A percentile compares a stretch with the other conserved stretches of the same genome.
These are phyloP conservation scores for Acorus calamus DNA, from an alignment of 106 monocot species.

Conservation along the genomic window DNA sequence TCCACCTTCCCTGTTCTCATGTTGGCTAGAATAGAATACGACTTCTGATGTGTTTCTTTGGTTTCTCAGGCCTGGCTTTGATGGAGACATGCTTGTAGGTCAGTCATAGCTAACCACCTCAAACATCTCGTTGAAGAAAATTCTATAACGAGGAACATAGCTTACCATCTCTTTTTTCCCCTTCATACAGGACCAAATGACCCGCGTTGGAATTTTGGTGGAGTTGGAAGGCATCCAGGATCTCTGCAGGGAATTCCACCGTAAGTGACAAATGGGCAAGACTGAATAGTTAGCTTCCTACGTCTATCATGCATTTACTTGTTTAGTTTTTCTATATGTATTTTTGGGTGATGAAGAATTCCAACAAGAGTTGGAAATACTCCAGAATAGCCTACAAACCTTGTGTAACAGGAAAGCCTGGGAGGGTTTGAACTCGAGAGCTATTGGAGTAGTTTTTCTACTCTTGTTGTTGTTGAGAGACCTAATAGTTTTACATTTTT, in stretches of 20 bases:
- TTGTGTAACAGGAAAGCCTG: too few relatives aligned
- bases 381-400: too few relatives aligned
- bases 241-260: conserved; percentile 44
- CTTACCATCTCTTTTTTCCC: not conserved
- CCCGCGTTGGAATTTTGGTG: conserved; percentile 54
- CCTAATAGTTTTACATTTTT: too few relatives aligned
- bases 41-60: not conserved
- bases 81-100: conserved; percentile 84
- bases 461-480: conserved; percentile 4
- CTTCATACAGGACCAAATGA: conserved; percentile 61
- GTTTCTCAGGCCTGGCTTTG: conserved; percentile 33
- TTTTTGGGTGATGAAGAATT: too few relatives aligned
- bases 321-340: too few relatives aligned
- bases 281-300: conserved; percentile 6
- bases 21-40: not conserved
- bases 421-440: too few relatives aligned
- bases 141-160: too few relatives aligned
- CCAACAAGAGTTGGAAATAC: too few relatives aligned
- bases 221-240: conserved; percentile 7
- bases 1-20: not conserved
- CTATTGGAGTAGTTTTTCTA: not conserved
- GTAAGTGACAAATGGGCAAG: conserved; percentile 24
- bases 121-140: not conserved
- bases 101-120: conserved; percentile 1
- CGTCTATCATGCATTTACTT: too few relatives aligned